Base-by-base conservation (phyloP, 169 alveolate genomes). In the Amoebophrya sp. region DNA sequence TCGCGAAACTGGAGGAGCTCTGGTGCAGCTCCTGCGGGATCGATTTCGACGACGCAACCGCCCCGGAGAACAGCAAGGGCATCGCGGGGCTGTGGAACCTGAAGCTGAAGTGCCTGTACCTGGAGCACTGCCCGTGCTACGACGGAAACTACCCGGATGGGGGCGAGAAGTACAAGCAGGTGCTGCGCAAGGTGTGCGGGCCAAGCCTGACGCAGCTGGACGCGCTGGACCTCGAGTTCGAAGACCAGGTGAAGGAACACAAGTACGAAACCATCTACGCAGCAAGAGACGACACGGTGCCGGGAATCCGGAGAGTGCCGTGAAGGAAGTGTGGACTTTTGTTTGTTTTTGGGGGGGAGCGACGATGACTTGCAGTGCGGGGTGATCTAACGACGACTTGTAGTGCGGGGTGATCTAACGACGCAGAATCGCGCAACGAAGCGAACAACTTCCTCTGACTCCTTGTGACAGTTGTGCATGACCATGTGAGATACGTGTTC, bases 1-100 rank as follows among this genome's bases (percentile, higher is more conserved):
- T 38, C 42, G 89, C 26, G 0, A 58, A 89, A 45, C 88, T 94
- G 42, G 92, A 94, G 88, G 96, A 94, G 38, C 90, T 94, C 13
- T 94, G 96, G 96, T 7, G 4, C 29, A 23, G 38, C 39, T 2
- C 29, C 29, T 58, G 78, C 78, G 78, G 78, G 78, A 58, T 58
- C 78, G 78, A 58, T 29, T 7, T 58, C 78, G 78, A 58, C 2
- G 4, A n/a, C n/a, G n/a, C n/a, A n/a, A n/a, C n/a, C n/a, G n/a
- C n/a, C n/a, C n/a, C n/a, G n/a, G n/a, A n/a, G n/a, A 42, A 42
- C 4, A 7, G 48, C 48, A 42, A 42, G 48, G 48, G 48, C 48
- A 42, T 58, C 7, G 78, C 78, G 78, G 78, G 78, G 34, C 23
- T 58, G 78, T 58, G 78, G 78, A 58, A 58, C 23, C 23, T 58